Base-by-base conservation (phyloP, 2,329 filamentous ascomycete genomes). In the Colletotrichum sp. region DNA sequence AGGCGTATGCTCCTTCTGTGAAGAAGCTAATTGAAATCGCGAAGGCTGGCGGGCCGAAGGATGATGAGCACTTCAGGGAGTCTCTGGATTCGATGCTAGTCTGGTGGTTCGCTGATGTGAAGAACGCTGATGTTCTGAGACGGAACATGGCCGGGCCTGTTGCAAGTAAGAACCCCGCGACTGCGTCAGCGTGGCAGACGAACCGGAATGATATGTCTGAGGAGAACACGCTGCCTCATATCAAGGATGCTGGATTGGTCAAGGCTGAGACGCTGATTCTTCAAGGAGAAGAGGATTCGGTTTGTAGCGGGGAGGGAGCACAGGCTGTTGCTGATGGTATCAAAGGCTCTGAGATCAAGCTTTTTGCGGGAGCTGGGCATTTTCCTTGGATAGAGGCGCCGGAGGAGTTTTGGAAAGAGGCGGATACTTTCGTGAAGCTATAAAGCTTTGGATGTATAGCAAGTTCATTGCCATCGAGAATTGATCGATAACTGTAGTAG, bases 1-100 rank as follows among this genome's bases (percentile, higher is more conserved):
- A 27, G 16, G 27, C 57, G 28, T 61, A 61, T 1, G 16, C 16
- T 11, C 25, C 57, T 30, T 27, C 57, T 0, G 28, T 2, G 28
- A 32, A 6, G 28, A 30, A 19, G 6, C 57, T 61, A 6, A 61
- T 61, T n/a, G 57, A 61, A 19, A 28, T 61, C 5, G 57, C 57
- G 2, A 30, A 28, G 19, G 28, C 9, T 7, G 57, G 28, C 0
- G 57, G 57, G 0, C 57, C 57, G 0, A 34, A 4, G 3, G 11
- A 32, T 0, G 57, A 61, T n/a, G 28, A 28, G 57, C 28, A 61
- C 19, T 61, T 61, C 2, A 27, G 11, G 0, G 57, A 61, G 28
- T n/a, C 27, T 12, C 28, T 61, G 0, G 57, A 34, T 2, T 19
- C 25, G 9, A 61, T 30, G 57, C 5, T 61, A 1, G 15, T 61